A percentile compares a stretch with the other conserved stretches of the same genome.
Conservation (phyloP, 2,329 filamentous ascomycete genomes). For the Verticillium tricorpus region DNA sequence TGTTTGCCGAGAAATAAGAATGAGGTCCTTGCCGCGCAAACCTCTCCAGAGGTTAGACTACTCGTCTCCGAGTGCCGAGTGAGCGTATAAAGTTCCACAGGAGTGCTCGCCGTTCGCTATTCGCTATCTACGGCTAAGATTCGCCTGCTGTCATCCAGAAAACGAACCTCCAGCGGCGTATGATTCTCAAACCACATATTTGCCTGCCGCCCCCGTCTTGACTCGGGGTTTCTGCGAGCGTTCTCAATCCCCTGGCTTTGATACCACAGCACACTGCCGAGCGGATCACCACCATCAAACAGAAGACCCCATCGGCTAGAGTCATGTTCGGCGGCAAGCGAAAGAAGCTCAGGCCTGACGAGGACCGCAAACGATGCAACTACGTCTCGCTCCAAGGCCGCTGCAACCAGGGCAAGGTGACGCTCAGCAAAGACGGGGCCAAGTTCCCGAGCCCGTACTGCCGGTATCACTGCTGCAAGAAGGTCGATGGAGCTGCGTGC, state of each 20-base stretch:
- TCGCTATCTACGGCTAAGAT: too few relatives aligned
- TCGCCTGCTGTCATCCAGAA: too few relatives aligned
- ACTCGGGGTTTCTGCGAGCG: too few relatives aligned
- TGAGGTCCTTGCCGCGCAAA: not conserved
- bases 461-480: constrained; percentile 13
- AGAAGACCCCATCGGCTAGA: not conserved
- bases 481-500: constrained; percentile 8
- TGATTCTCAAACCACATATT: too few relatives aligned
- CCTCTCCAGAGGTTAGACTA: not conserved
- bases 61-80: not conserved
- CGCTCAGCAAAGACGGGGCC: constrained; percentile 6
- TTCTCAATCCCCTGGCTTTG: too few relatives aligned
- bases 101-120: too few relatives aligned
- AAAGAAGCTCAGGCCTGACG: constrained; percentile 4
- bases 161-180: too few relatives aligned
- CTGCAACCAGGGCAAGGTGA: constrained; percentile 6
- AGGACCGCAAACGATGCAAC: constrained; percentile 9
- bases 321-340: constrained; percentile 5
- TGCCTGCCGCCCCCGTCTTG: too few relatives aligned
- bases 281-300: not conserved
- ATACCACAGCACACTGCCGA: too few relatives aligned
- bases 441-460: constrained; percentile 6
- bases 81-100: too few relatives aligned
- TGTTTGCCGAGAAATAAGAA: not conserved
- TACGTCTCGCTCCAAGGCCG: constrained; percentile 6